Base-by-base conservation (phyloP, 306 rosid species). In the Cucurbita ficifolia region DNA sequence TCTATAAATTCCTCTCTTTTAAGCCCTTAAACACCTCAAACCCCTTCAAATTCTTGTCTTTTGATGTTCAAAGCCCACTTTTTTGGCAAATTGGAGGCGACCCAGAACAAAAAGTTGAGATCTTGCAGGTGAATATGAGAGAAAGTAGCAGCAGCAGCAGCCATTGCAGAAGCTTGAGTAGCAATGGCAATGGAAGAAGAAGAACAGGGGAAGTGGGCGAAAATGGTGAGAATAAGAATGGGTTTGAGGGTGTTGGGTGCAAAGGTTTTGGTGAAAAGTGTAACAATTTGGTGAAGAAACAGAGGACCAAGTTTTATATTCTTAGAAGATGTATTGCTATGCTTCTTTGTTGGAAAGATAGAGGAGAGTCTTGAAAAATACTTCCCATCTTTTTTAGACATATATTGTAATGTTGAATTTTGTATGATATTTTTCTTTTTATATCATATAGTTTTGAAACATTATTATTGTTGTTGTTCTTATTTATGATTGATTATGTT, bases 271-370 rank as follows among this genome's bases (percentile, higher is more conserved):
- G 78, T 9, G 46, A 75, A 6, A 75, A 60, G 17, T 75, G 78
- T 19, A 75, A 50, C 72, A 62, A 75, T 35, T 29, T 75, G 51
- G 78, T 62, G 72, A 75, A 75, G 72, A 75, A 75, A 50, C 78
- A 75, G 35, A 36, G 78, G 11, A 62, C 78, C 2, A 75, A 75
- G 38, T 61, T 75, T 35, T 75, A 75, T 33, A 75, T 75, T 36
- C 62, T 75, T 22, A 65, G 78, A 13, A 69, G 78, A 22, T 75
- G 78, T 50, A 75, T 75, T 29, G 78, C 78, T 8, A 75, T 75
- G 78, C 78, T 75, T 11, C 40, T 75, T 0, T 75, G 78, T 62
- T 62, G 78, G 78, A 54, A 29, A 14, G 78, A 75, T 0, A 24
- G 78, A 49, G 43, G 70, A 7, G 76, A 73, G 8, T 73, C 57